phyloP scores from a whole-genome alignment of 208 protist genomes.

The Crithidia sp. region DNA sequence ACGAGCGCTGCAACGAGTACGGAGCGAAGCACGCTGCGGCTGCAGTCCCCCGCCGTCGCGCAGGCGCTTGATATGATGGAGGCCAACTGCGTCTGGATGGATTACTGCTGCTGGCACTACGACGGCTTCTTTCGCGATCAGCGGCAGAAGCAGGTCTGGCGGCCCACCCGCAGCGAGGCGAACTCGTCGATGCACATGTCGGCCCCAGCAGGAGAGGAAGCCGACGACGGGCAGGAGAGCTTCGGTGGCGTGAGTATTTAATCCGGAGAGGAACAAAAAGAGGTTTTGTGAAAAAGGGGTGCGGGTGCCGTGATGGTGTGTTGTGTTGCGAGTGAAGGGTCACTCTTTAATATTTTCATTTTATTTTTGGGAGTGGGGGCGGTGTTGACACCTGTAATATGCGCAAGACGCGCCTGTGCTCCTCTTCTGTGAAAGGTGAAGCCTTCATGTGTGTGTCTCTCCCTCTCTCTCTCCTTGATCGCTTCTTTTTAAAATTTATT shows the following conservation, averaged over 20 bases:
- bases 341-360: neutral
- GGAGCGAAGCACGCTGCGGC: conserved; percentile 12
- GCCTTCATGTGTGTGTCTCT: no score
- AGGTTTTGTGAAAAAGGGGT: neutral
- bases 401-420: neutral
- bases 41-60: conserved; percentile 21
- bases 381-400: neutral
- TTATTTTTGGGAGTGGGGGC: neutral
- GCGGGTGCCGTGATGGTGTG: neutral
- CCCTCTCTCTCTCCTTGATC: neutral
- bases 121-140: conserved; percentile 47
- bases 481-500: neutral
- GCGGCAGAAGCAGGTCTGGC: conserved; percentile 21
- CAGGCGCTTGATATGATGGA: conserved; percentile 54
- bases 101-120: conserved; percentile 69
- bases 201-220: neutral
- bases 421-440: neutral
- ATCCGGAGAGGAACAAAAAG: neutral
- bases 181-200: conserved; percentile 20
- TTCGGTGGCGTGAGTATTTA: conserved; percentile 40
- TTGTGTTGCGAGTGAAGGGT: no score
- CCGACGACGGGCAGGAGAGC: neutral
- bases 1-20: neutral
- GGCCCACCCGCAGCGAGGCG: conserved; percentile 1
- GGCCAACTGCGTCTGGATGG: conserved; percentile 70